Evolutionary conservation across 2,329 filamentous ascomycete genomes (phyloP), one percentile per base, ranked within the genome.

Genomic region (Fusarium pseudograminearum): DNA sequence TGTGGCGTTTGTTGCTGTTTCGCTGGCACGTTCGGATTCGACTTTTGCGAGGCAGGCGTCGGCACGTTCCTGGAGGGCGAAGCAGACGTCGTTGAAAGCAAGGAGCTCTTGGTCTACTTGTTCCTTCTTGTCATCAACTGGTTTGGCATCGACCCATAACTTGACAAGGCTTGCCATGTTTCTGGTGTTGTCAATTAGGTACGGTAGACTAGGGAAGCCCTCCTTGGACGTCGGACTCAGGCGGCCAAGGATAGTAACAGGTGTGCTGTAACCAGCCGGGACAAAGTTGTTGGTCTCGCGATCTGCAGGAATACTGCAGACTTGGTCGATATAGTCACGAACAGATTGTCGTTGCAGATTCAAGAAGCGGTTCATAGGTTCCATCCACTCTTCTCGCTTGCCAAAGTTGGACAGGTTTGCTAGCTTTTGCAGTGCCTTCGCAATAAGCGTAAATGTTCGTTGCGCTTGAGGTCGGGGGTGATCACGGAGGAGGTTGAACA

Each of bases 331-430:
- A 73, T 94, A 98, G 47, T 90, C 87, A 78, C 94, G 97, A 79
- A 98, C 93, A 40, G 92, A 88, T 73, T 91, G 86, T 22, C 94
- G 89, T 75, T 97, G 91, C 2, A 88, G 84, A 11, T 85, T 86
- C 38, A 98, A 83, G 74, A 98, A 98, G 44, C 87, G 88, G 76
- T 98, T 98, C 95, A 98, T 98, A 0, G 94, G 94, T 80, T 97
- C 94, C 94, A 98, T 98, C 93, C 94, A 98, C n/a, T 91, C 90
- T 79, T 98, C 95, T 77, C 97, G 97, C 76, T 92, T 94, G 41
- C 95, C 95, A 76, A 98, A 98, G 1, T 89, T 93, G 3, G 93
- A 93, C 80, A 98, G 86, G 77, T 98, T 98, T 20, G 94, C 93
- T 61, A 98, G 85, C 18, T 93, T 94, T 80, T 98, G 94, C 11